Conservation (phyloP, 169 alveolate genomes). For the Eimeria sp. region DNA sequence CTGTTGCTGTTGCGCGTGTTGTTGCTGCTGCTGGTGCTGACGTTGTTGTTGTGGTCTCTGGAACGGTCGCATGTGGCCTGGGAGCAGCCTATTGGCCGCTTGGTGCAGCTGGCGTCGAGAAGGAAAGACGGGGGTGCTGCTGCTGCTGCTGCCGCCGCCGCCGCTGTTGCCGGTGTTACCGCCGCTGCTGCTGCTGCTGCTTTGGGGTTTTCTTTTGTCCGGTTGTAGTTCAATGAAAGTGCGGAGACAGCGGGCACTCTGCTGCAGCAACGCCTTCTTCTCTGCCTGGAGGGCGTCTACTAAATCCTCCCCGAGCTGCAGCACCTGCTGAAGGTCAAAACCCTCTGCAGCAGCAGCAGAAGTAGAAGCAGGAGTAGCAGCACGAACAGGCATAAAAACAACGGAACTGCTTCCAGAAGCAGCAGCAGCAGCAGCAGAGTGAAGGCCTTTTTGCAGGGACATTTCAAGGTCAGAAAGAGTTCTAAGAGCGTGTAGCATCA, state of each 20-base stretch:
- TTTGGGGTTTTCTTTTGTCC: neutral
- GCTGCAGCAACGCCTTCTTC: slow-evolving; percentile 3
- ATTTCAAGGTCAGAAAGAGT: neutral
- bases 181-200: too few relatives aligned
- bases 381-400: neutral
- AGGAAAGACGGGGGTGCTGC: neutral
- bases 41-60: neutral
- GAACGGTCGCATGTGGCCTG: neutral
- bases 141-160: neutral
- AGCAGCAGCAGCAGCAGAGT: slow-evolving; percentile 4
- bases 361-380: slow-evolving; percentile 40
- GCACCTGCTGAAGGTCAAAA: slow-evolving; percentile 3
- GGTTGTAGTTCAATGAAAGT: neutral
- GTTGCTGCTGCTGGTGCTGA: slow-evolving; percentile 7
- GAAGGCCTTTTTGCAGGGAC: neutral
- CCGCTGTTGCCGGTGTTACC: too few relatives aligned
- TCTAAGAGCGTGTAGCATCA: neutral
- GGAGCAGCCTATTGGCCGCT: slow-evolving; percentile 6
- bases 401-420: neutral
- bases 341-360: slow-evolving; percentile 23
- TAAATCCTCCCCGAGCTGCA: neutral
- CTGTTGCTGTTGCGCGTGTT: neutral
- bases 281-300: slow-evolving; percentile 1
- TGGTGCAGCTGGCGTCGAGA: neutral
- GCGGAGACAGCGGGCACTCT: neutral